Conservation (phyloP, 306 rosid genomes). For the Sphenostylis stenocarpa region DNA sequence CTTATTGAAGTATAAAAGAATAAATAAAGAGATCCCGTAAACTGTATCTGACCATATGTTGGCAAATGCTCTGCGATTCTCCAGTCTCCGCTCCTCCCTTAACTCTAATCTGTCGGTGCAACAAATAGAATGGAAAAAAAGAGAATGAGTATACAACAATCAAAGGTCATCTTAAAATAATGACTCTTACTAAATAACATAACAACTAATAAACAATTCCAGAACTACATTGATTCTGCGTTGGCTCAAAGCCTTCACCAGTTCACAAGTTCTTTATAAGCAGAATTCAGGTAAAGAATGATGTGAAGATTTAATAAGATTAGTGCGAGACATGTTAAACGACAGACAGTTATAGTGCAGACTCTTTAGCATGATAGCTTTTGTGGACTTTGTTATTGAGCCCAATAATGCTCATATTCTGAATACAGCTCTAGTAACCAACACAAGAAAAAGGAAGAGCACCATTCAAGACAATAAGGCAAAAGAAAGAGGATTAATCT, state of each 20-base stretch:
- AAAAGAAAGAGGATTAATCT: conserved; percentile 35
- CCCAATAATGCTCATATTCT: conserved; percentile 19
- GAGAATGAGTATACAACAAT: conserved; percentile 24
- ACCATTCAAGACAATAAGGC: conserved; percentile 26
- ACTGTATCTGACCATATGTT: conserved; percentile 93
- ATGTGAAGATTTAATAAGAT: conserved; percentile 18
- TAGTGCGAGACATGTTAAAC: neutral
- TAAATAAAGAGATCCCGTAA: conserved; percentile 81
- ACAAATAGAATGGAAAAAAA: conserved; percentile 34
- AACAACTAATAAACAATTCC: conserved; percentile 20
- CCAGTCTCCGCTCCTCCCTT: conserved; percentile 90
- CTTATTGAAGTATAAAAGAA: conserved; percentile 88
- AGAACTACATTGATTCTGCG: conserved; percentile 14
- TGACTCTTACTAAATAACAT: neutral
- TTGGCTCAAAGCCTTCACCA: conserved; percentile 21
- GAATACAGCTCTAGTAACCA: conserved; percentile 2
- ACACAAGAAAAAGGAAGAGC: conserved; percentile 22
- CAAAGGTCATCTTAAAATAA: conserved; percentile 19
- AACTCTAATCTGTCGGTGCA: conserved; percentile 71
- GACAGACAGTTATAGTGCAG: neutral
- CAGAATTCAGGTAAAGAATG: conserved; percentile 3
- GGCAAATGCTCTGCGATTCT: conserved; percentile 92
- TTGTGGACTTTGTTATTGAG: conserved; percentile 2
- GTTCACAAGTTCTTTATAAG: conserved; percentile 14
- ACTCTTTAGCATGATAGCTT: neutral